Conservation (phyloP, 2,329 filamentous ascomycete species). For the Pestalotiopsis sp. region DNA sequence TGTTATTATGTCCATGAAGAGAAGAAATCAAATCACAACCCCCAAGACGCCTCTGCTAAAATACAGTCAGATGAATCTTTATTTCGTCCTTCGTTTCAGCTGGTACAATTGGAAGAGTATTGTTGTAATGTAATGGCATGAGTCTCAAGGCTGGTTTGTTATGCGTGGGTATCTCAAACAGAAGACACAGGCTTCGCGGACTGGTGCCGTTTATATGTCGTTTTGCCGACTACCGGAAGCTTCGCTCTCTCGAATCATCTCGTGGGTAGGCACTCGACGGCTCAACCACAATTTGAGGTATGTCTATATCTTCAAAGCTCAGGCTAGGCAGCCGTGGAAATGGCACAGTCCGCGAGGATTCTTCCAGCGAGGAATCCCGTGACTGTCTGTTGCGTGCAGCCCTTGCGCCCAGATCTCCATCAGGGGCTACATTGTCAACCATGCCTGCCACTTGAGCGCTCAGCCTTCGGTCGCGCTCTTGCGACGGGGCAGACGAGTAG, state of each 20-base stretch:
- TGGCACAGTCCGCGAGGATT: background rate
- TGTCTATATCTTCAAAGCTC: conserved; percentile 43
- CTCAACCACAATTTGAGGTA: conserved; percentile 64
- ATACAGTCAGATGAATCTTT: background rate
- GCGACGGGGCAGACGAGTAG: conserved; percentile 44
- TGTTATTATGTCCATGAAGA: background rate
- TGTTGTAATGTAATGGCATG: background rate
- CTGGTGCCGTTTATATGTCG: background rate
- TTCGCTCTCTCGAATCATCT: conserved; percentile 2
- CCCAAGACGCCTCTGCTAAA: background rate
- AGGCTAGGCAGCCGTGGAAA: conserved; percentile 56
- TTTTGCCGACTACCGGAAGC: background rate
- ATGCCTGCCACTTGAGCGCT: conserved; percentile 35
- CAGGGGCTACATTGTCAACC: conserved; percentile 23
- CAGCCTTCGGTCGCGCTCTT: conserved; percentile 33
- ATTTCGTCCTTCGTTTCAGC: background rate
- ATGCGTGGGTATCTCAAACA: background rate
- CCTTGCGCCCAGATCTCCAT: conserved; percentile 26
- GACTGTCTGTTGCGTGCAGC: background rate
- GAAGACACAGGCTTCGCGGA: background rate
- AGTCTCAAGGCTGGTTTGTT: background rate
- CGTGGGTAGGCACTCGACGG: conserved; percentile 45
- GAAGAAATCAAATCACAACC: background rate
- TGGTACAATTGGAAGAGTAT: background rate
- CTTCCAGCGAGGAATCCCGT: background rate